Percentiles rank a stretch among this genome's conserved stretches.
These are phyloP conservation scores for Paradendryphiella salina DNA, from an alignment of 2,329 filamentous ascomycete species.

Conservation along the genomic window DNA sequence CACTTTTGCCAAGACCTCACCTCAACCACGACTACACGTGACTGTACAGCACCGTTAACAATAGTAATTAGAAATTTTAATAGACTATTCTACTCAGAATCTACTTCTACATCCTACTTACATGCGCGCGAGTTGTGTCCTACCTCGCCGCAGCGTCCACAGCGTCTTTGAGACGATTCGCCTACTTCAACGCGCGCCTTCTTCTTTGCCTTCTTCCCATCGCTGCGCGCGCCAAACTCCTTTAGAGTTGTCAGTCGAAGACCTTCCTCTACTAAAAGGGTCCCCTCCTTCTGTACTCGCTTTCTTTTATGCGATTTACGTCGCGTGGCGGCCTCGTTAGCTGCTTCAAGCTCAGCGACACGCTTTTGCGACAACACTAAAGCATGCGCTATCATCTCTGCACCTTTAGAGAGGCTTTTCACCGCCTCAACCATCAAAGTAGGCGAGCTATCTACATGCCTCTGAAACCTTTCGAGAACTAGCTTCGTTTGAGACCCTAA, in stretches of 20 bases:
- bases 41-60: neutral
- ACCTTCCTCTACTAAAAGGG: neutral
- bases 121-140: neutral
- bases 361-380: too few species aligned
- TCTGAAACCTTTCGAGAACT: conserved; percentile 4
- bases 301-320: neutral
- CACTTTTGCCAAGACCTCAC: too few species aligned
- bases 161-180: neutral
- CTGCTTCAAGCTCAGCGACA: conserved; percentile 2
- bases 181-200: too few species aligned
- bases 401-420: too few species aligned
- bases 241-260: conserved; percentile 8
- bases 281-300: too few species aligned
- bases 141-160: neutral
- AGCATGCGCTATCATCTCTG: too few species aligned
- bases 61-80: neutral
- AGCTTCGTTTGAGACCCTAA: conserved; percentile 15
- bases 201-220: conserved; percentile 10
- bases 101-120: neutral
- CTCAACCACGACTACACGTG: neutral
- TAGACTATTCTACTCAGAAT: conserved; percentile 1
- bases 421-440: too few species aligned
- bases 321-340: too few species aligned
- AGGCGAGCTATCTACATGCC: too few species aligned
- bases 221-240: conserved; percentile 12